Base-by-base conservation (phyloP, 768 basidiomycete genomes). In the Trametes maxima region DNA sequence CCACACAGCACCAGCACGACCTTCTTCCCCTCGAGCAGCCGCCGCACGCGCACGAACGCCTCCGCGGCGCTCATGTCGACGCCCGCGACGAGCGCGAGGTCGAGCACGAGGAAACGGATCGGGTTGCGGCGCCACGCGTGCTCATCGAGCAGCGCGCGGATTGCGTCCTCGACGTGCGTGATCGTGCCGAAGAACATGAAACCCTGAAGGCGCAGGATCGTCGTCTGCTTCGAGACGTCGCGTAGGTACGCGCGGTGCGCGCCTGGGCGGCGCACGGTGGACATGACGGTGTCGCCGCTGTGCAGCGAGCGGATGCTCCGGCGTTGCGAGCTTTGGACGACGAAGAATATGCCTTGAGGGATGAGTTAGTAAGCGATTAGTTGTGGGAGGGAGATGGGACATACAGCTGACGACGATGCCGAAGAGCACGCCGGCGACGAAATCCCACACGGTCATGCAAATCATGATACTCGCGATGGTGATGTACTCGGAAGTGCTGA, bases 111-210 rank as follows among this genome's bases (percentile, higher is more conserved):
- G 78, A 97, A 99, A 3, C 91, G 87, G 22, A 98, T 85, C 3
- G 94, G 94, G 50, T 85, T 85, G 14, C 78, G 77, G 37, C 83
- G 77, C 86, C 94, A 95, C 7, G 82, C 77, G 0, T 87, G 85
- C 8, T 82, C 82, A 55, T 90, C 83, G 16, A 98, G 82, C 11
- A 93, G 77, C 16, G 80, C 79, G 10, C 92, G 85, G 53, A 98
- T 92, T 12, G 90, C 85, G 49, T 90, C 89, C 73, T 99, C 96
- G 62, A 97, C 94, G 47, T 86, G 78, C 0, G 90, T 81, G 65
- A 98, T 97, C 0, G 97, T 99, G 3, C 96, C 93, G 70, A 95
- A 94, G 80, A 95, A 95, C 33, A 95, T 79, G 77, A 92, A 94
- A 0, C 90, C 90, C 79, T 98, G 97, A 1, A 98, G 76, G 57